Base-by-base conservation (phyloP, 768 basidiomycete genomes). In the Mycena metata region DNA sequence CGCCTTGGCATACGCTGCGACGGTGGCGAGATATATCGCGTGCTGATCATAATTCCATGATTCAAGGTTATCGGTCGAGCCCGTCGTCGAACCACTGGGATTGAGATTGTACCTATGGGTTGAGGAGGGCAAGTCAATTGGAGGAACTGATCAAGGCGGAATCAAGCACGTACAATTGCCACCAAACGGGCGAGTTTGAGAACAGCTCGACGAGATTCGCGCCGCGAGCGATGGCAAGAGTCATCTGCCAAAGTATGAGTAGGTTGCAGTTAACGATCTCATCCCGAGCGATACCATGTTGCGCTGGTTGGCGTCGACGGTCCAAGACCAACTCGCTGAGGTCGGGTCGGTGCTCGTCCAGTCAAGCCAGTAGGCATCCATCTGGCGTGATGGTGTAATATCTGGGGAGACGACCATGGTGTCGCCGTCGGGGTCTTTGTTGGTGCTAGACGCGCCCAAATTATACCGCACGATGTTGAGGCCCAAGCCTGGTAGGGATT, bases 141-240 rank as follows among this genome's bases (percentile, higher is more conserved):
- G 11, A 39, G 39, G 9, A 30, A 39, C 9, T 4, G 11, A 39
- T 39, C 9, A 10, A 39, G 39, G 39, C 5, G 1, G 67, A 64
- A 33, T 72, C 66, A 47, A 69, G 60, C 23, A 69, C 69, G 51
- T 72, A 64, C n/a, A 21, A 50, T 64, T 69, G 63, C 71, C 67
- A 72, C 71, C 71, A 72, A 3, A 64, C 60, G 21, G 71, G 71
- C 55, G 71, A 72, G 60, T 72, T 72, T 46, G 71, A 72, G 56
- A 72, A 72, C 35, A 72, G 35, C 41, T 72, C 71, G 56, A 66
- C 67, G 35, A 66, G 54, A 36, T 64, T 69, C 8, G 60, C 71
- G 33, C 71, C 71, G 21, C 71, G 71, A 7, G 47, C 55, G 26
- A 69, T 51, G 21, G 64, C 71, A 7, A 69, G 51, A 17, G 49